A percentile compares a stretch with the other conserved stretches of the same genome.
phyloP scores from a whole-genome alignment of 139 green algal genomes.

The Choricystis sp. region DNA sequence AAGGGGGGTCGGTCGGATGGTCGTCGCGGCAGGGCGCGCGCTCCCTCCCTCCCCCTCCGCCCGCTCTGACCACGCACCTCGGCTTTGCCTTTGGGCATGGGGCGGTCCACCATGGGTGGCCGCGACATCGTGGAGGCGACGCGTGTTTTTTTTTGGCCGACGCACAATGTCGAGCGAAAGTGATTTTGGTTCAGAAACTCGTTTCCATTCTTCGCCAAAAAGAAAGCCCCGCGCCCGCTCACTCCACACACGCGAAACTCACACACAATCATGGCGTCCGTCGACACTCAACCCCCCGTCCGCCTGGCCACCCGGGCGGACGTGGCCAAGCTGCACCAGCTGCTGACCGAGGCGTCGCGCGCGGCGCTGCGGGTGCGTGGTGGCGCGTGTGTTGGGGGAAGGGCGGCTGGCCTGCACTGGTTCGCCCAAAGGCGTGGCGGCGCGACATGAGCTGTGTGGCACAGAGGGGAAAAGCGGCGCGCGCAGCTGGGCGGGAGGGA shows the following conservation, averaged over 20 bases:
- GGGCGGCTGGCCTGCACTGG: no score
- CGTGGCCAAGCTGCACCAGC: neutral
- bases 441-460: no score
- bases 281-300: neutral
- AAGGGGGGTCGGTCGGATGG: neutral
- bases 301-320: neutral
- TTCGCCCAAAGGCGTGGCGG: no score
- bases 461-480: no score
- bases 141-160: neutral
- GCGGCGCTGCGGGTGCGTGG: neutral
- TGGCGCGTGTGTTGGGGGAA: no score
- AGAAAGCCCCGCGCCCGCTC: neutral
- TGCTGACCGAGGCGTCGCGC: neutral
- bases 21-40: neutral
- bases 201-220: neutral
- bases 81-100: slow-evolving; percentile 32
- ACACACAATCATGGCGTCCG: neutral
- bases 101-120: slow-evolving; percentile 39
- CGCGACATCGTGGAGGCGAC: no score
- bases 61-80: slow-evolving; percentile 22
- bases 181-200: neutral
- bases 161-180: no score
- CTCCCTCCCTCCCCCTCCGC: neutral
- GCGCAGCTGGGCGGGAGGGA: no score
- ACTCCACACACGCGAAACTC: neutral